phyloP scores from a whole-genome alignment of 2,329 filamentous ascomycete species.

The Fusarium equiseti region DNA sequence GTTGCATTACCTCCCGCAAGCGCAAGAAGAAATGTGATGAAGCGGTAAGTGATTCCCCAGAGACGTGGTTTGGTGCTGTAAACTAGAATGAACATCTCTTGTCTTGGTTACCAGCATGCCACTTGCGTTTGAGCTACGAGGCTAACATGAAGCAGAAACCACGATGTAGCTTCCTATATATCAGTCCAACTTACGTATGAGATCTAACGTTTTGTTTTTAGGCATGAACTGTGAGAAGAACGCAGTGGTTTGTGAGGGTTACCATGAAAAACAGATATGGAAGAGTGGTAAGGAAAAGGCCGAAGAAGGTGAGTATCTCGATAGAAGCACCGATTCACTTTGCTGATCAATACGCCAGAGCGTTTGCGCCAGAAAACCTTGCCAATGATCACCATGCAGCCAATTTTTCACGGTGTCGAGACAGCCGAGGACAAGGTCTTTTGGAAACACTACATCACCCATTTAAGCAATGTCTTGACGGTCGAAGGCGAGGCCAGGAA shows the following conservation, averaged over 20 bases:
- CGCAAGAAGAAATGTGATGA: conserved; percentile 81
- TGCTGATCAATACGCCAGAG: conserved; percentile 55
- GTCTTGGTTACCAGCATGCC: background rate
- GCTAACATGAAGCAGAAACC: conserved; percentile 31
- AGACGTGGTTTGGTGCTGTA: background rate
- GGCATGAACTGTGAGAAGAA: conserved; percentile 94
- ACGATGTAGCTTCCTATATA: conserved; percentile 60
- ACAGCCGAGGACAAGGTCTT: conserved; percentile 83
- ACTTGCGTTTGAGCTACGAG: background rate
- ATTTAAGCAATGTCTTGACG: conserved; percentile 84
- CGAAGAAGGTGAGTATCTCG: conserved; percentile 68
- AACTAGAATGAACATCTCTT: background rate
- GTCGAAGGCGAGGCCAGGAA: conserved; percentile 85
- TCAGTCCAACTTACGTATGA: background rate
- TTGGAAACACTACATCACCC: conserved; percentile 84
- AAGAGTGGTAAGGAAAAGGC: conserved; percentile 83
- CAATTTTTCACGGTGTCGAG: conserved; percentile 84
- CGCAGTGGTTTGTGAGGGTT: conserved; percentile 90
- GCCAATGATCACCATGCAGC: conserved; percentile 68
- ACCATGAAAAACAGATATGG: conserved; percentile 88
- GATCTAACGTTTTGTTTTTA: conserved; percentile 52
- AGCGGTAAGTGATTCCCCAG: conserved; percentile 50
- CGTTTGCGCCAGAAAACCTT: conserved; percentile 62
- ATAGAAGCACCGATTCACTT: background rate
- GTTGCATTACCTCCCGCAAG: conserved; percentile 75